phyloP scores from a whole-genome alignment of 73 alveolate genomes.

The Loxodes magnus region DNA sequence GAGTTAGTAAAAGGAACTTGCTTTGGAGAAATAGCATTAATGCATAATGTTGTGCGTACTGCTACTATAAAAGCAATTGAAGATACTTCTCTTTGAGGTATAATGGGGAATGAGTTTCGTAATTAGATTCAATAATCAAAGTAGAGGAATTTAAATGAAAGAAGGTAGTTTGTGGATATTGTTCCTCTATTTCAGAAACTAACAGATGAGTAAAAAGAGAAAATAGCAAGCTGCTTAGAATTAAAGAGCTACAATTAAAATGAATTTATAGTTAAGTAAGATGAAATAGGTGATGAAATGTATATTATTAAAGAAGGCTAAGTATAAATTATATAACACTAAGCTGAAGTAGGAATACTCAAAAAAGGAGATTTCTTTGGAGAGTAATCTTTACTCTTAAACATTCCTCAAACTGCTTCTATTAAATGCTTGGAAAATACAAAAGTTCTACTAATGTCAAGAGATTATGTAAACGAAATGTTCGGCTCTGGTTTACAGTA shows the following conservation, averaged over 20 bases:
- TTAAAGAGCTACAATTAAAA: conserved; percentile 14
- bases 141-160: conserved; percentile 16
- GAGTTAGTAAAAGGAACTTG: conserved; percentile 45
- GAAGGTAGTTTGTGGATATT: conserved; percentile 14
- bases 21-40: conserved; percentile 89
- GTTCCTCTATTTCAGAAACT: conserved; percentile 8
- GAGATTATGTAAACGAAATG: not conserved
- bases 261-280: conserved; percentile 49
- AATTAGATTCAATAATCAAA: conserved; percentile 18
- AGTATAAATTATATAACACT: conserved; percentile 35
- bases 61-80: conserved; percentile 69
- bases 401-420: conserved; percentile 24
- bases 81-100: conserved; percentile 67
- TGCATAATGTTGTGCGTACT: conserved; percentile 77
- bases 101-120: conserved; percentile 73
- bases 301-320: conserved; percentile 52
- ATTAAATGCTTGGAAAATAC: conserved; percentile 2
- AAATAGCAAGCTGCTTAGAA: not conserved
- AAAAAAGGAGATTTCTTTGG: conserved; percentile 35
- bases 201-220: not conserved
- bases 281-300: conserved; percentile 61
- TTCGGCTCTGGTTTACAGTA: not conserved
- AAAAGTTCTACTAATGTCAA: not conserved
- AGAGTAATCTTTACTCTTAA: conserved; percentile 16
- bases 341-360: conserved; percentile 21